Evolutionary conservation across 257 asterid genomes (phyloP).

Genomic region (Nicotiana otophora): DNA sequence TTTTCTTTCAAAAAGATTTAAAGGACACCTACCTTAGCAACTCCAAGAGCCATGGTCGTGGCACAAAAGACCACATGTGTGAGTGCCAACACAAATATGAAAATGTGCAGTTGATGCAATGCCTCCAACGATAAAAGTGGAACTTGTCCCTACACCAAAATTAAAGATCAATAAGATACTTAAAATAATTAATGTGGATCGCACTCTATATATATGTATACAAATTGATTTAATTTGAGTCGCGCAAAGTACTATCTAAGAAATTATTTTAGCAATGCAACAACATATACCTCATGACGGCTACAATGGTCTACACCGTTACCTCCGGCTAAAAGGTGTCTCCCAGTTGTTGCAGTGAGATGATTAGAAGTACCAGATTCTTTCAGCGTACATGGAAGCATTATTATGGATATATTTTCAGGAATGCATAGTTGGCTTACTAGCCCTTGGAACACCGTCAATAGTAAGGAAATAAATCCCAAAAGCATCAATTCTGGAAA

Average conservation of each 20-base stretch:
- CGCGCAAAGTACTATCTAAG: no score
- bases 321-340: slow-evolving; percentile 43
- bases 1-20: background rate
- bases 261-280: no score
- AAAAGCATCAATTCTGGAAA: slow-evolving; percentile 81
- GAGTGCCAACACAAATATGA: slow-evolving; percentile 79
- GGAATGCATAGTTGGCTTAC: slow-evolving; percentile 62
- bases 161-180: background rate
- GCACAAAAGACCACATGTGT: slow-evolving; percentile 73
- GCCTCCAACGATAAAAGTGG: slow-evolving; percentile 75
- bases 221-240: background rate
- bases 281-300: slow-evolving; percentile 22
- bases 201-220: background rate
- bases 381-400: slow-evolving; percentile 69
- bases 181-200: no score
- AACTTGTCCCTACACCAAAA: slow-evolving; percentile 42
- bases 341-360: slow-evolving; percentile 3
- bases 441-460: slow-evolving; percentile 61
- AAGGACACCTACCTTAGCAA: slow-evolving; percentile 63
- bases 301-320: slow-evolving; percentile 28
- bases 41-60: slow-evolving; percentile 68
- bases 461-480: slow-evolving; percentile 80
- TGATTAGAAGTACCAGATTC: background rate
- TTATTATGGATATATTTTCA: slow-evolving; percentile 32
- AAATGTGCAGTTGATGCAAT: slow-evolving; percentile 81